A percentile compares a stretch with the other conserved stretches of the same genome.
Evolutionary conservation across 2,329 filamentous ascomycete genomes (phyloP).

Genomic region (Paradendryphiella salina): DNA sequence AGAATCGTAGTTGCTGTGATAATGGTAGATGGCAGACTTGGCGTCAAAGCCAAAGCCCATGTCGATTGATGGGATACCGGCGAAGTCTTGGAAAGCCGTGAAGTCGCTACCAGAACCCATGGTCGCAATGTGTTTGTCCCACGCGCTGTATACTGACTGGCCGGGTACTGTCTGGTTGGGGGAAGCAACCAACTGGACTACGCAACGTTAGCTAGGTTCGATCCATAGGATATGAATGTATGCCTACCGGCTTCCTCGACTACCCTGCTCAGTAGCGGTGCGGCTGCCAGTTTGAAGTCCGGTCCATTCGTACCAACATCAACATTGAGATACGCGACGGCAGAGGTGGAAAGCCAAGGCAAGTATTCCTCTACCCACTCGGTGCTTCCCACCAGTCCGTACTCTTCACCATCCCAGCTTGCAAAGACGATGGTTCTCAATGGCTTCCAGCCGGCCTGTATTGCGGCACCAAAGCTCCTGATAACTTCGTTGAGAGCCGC

Average conservation of each 20-base stretch:
- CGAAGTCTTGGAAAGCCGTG: constrained; percentile 58
- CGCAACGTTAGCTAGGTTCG: constrained; percentile 12
- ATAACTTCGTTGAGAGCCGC: constrained; percentile 79
- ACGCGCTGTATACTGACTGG: constrained; percentile 68
- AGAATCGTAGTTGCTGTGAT: constrained; percentile 83
- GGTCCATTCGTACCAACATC: constrained; percentile 73
- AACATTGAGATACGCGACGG: constrained; percentile 83
- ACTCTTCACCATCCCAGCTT: constrained; percentile 71
- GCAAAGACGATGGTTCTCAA: constrained; percentile 89
- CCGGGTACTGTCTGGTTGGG: constrained; percentile 73
- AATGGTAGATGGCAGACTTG: constrained; percentile 65
- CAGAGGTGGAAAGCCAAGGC: constrained; percentile 73
- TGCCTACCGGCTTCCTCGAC: constrained; percentile 65
- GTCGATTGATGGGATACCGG: constrained; percentile 55
- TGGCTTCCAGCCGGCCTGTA: constrained; percentile 78
- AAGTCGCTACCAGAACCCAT: constrained; percentile 59
- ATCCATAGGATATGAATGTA: not conserved
- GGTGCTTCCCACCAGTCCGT: constrained; percentile 81
- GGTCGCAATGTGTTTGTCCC: constrained; percentile 60
- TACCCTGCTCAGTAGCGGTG: constrained; percentile 74
- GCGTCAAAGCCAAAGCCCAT: constrained; percentile 49
- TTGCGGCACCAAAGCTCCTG: constrained; percentile 70
- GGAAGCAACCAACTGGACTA: constrained; percentile 43
- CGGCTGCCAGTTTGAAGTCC: constrained; percentile 66
- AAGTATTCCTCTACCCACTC: constrained; percentile 93